Percentiles rank a stretch among this genome's conserved stretches.
Evolutionary conservation across 2,329 filamentous ascomycete genomes (phyloP).

Genomic region (Hypoxylon sp.): DNA sequence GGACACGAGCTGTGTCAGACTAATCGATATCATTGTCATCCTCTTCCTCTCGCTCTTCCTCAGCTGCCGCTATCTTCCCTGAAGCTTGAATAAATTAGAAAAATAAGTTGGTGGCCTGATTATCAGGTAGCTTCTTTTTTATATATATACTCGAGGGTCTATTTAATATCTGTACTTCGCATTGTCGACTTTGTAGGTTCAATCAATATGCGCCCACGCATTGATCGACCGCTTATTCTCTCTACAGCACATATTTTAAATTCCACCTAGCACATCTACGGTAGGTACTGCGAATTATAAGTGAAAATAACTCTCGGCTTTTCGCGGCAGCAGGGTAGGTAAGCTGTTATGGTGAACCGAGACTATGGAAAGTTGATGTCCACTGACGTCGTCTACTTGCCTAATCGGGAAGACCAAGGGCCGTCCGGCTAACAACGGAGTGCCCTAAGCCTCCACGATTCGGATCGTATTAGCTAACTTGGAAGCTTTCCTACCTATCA

Average conservation of each 20-base stretch:
- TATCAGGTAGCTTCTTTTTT: neutral
- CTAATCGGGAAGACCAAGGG: conserved; percentile 35
- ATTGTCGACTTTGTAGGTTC: neutral
- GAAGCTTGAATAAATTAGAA: neutral
- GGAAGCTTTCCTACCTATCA: conserved; percentile 31
- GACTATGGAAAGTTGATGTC: conserved; percentile 26
- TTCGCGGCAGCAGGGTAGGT: conserved; percentile 38
- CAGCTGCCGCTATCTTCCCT: neutral
- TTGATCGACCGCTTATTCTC: neutral
- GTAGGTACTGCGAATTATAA: neutral
- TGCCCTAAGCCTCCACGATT: conserved; percentile 17
- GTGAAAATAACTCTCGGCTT: conserved; percentile 33
- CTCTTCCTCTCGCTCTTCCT: neutral
- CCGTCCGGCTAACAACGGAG: conserved; percentile 36
- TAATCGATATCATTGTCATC: conserved; percentile 13
- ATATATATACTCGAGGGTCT: neutral
- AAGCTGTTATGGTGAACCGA: conserved; percentile 2
- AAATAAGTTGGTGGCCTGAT: neutral
- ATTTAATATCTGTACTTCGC: conserved; percentile 4
- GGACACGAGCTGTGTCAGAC: conserved; percentile 24
- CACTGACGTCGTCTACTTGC: conserved; percentile 39
- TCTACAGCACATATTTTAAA: conserved; percentile 1
- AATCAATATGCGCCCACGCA: neutral
- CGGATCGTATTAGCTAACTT: conserved; percentile 19
- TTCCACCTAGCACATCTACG: neutral